Evolutionary conservation across 2,329 filamentous ascomycete species (phyloP).

Genomic region (Alternaria arbusti): DNA sequence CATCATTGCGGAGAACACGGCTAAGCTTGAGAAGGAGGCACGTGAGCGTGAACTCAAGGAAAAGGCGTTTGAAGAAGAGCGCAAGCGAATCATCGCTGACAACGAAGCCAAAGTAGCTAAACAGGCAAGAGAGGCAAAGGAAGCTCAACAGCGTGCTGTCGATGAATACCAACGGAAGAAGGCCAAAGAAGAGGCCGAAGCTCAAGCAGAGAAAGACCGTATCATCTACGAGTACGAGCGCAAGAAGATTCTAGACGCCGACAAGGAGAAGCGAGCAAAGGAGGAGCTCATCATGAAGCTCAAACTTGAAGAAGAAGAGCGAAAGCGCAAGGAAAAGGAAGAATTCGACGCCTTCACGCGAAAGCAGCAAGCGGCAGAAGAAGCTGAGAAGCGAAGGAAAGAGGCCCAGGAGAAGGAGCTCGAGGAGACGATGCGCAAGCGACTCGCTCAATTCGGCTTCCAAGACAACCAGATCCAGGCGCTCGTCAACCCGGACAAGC

Average conservation of each 20-base stretch:
- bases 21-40: constrained; percentile 39
- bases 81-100: constrained; percentile 38
- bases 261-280: constrained; percentile 45
- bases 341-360: constrained; percentile 50
- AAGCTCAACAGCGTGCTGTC: constrained; percentile 40
- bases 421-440: constrained; percentile 55
- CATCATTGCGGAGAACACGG: constrained; percentile 41
- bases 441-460: constrained; percentile 54
- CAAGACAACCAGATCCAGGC: constrained; percentile 57
- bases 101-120: constrained; percentile 37
- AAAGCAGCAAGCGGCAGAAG: constrained; percentile 51
- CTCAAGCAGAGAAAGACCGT: constrained; percentile 40
- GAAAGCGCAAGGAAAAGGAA: constrained; percentile 51
- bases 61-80: constrained; percentile 33
- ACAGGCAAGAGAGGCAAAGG: constrained; percentile 39
- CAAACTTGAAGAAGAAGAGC: constrained; percentile 49
- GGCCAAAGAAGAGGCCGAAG: constrained; percentile 39
- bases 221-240: constrained; percentile 46
- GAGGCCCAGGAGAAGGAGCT: constrained; percentile 51
- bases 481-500: constrained; percentile 56
- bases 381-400: constrained; percentile 50
- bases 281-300: constrained; percentile 50
- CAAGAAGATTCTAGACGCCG: constrained; percentile 45
- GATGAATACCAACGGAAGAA: constrained; percentile 44
- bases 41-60: constrained; percentile 33